phyloP scores from a whole-genome alignment of 2,329 filamentous ascomycete species.

The Xylaria sp. region DNA sequence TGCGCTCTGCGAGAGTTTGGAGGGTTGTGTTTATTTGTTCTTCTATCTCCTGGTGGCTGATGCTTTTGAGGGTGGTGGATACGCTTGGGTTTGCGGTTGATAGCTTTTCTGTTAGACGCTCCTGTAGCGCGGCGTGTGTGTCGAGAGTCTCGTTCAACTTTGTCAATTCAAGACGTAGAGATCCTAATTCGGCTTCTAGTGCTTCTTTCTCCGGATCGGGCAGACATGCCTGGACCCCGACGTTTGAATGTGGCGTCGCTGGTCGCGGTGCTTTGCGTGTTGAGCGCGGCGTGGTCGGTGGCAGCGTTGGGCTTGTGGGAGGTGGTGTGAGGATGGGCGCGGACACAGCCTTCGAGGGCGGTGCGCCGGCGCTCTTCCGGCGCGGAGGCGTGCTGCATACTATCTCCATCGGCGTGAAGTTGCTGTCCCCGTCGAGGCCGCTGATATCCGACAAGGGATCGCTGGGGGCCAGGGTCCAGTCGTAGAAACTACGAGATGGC shows the following conservation, averaged over 20 bases:
- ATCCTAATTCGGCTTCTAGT: conserved; percentile 60
- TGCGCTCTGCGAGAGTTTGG: conserved; percentile 60
- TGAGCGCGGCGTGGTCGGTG: conserved; percentile 54
- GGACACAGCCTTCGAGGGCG: conserved; percentile 18
- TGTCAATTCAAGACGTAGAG: conserved; percentile 59
- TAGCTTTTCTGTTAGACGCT: conserved; percentile 46
- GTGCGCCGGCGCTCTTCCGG: conserved; percentile 30
- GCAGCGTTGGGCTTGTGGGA: conserved; percentile 58
- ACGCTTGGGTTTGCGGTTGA: conserved; percentile 32
- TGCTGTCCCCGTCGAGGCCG: conserved; percentile 54
- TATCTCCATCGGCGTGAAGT: conserved; percentile 63
- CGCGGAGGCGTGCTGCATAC: conserved; percentile 63
- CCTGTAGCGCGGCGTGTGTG: conserved; percentile 57
- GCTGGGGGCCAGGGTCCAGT: conserved; percentile 64
- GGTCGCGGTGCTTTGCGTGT: conserved; percentile 29
- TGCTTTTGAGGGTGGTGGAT: not conserved
- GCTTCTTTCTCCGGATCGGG: conserved; percentile 56
- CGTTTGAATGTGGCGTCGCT: conserved; percentile 48
- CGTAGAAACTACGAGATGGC: conserved; percentile 45
- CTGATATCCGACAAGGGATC: conserved; percentile 59
- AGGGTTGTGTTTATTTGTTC: conserved; percentile 57
- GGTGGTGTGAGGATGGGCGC: conserved; percentile 66
- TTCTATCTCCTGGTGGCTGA: conserved; percentile 52
- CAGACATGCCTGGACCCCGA: conserved; percentile 56
- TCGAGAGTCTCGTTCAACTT: conserved; percentile 62